These are phyloP conservation scores for Apiospora hydei DNA, from an alignment of 2,329 filamentous ascomycete genomes.

Conservation along the genomic window DNA sequence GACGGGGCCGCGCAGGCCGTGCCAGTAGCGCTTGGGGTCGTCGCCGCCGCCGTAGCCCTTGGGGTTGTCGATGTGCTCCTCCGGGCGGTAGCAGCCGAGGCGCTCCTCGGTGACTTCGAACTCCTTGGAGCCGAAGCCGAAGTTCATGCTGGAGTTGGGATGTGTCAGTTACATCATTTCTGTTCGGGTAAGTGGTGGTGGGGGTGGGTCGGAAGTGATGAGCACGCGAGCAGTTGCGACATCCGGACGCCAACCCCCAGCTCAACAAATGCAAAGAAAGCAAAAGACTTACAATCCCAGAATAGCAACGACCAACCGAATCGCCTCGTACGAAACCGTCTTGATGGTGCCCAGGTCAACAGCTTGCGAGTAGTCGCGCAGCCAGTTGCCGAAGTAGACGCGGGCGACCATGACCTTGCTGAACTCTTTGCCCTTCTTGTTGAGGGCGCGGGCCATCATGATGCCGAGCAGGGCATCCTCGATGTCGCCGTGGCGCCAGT, in stretches of 20 bases:
- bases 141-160: conserved; percentile 64
- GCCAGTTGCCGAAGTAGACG: conserved; percentile 97
- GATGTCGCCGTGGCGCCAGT: conserved; percentile 91
- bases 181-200: no score
- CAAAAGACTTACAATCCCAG: conserved; percentile 82
- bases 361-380: conserved; percentile 91
- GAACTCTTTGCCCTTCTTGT: conserved; percentile 73
- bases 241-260: no score
- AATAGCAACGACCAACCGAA: conserved; percentile 87
- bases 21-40: conserved; percentile 84
- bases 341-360: conserved; percentile 94
- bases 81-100: conserved; percentile 80
- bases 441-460: conserved; percentile 59
- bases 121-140: conserved; percentile 83
- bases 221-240: neutral
- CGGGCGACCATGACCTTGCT: conserved; percentile 86
- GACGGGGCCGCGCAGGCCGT: conserved; percentile 80
- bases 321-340: conserved; percentile 87
- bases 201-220: neutral
- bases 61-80: conserved; percentile 81
- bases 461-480: conserved; percentile 87
- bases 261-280: no score
- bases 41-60: conserved; percentile 82
- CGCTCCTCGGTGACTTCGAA: conserved; percentile 84
- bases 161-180: no score